Evolutionary conservation across 257 asterid genomes (phyloP), one percentile per base, ranked within the genome.

Genomic region (Solanum chmielewskii): DNA sequence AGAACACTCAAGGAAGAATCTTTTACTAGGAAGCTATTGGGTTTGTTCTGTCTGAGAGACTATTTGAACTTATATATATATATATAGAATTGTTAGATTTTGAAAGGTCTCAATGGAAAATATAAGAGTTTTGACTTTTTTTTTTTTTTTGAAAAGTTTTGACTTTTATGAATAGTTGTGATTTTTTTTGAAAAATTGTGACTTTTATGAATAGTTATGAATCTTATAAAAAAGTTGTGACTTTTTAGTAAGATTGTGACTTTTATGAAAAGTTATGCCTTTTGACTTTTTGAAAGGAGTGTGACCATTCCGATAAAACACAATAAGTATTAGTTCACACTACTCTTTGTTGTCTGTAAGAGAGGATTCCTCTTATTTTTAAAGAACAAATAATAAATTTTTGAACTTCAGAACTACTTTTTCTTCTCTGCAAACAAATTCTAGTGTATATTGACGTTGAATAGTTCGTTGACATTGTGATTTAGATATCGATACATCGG

Each of bases 141-240:
- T 0, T 47, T 31, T 31, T 52, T 52, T 47, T 0, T 47, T 2
- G 2, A 14, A 1, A 0, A 0, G 0, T 45, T 45, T 2, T 45
- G 52, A 45, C 0, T 47, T 47, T 49, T 49, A 1, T 45, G 52
- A 12, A 45, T 0, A 13, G 18, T 47, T 47, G 20, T 4, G 1
- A 33, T 3, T 33, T 56, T 56, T 47, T 0, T 47, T 3, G 15
- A 14, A 0, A 1, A 13, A 1, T 45, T 12, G 1, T 45, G 52
- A 45, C 0, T 47, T 13, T 49, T 49, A 1, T 45, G 52, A 12
- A 45, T 0, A 13, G 18, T 47, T 47, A 7, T 4, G 5, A 33
- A 33, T 33, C 5, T 33, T 33, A 3, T 33, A 18, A 3, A 18
- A 56, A 7, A 56, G n/a, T 56, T 56, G 0, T 0, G 11, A 56